Percentiles rank a stretch among this genome's conserved stretches.
These are phyloP conservation scores for Mitragyna speciosa DNA, from an alignment of 257 asterid genomes.

Conservation along the genomic window DNA sequence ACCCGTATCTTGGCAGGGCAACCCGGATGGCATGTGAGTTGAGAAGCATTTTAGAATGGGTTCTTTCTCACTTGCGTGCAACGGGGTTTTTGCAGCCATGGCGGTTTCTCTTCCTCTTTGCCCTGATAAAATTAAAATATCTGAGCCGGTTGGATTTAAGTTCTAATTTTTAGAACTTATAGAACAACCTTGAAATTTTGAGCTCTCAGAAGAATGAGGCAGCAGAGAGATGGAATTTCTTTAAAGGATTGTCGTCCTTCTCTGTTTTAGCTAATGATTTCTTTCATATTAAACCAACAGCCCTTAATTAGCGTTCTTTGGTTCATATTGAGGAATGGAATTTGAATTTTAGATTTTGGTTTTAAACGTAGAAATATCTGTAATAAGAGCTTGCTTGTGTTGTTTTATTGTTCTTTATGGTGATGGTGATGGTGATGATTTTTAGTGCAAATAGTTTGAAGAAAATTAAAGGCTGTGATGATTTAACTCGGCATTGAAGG, in stretches of 20 bases:
- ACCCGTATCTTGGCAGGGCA: conserved; percentile 29
- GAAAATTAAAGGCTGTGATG: conserved; percentile 25
- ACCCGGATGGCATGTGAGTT: conserved; percentile 11
- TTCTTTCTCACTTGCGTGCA: neutral
- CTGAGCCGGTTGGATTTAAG: neutral
- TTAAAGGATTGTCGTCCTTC: conserved; percentile 55
- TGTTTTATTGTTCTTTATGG: neutral
- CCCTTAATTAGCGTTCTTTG: conserved; percentile 1
- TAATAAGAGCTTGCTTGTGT: neutral
- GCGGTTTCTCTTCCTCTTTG: neutral
- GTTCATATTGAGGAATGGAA: neutral
- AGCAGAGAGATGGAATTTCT: conserved; percentile 5
- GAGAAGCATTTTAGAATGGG: neutral
- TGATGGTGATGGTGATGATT: neutral
- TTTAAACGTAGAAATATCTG: neutral
- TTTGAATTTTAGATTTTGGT: neutral
- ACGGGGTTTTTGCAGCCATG: conserved; percentile 7
- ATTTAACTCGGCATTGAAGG: conserved; percentile 5
- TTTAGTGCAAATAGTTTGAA: neutral
- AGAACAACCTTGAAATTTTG: neutral
- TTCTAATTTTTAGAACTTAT: neutral
- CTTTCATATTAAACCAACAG: neutral
- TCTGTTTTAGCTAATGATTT: conserved; percentile 34
- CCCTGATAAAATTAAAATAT: neutral
- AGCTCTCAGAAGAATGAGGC: conserved; percentile 7